phyloP scores from a whole-genome alignment of 768 basidiomycete genomes.

The Pisolithus marmoratus region DNA sequence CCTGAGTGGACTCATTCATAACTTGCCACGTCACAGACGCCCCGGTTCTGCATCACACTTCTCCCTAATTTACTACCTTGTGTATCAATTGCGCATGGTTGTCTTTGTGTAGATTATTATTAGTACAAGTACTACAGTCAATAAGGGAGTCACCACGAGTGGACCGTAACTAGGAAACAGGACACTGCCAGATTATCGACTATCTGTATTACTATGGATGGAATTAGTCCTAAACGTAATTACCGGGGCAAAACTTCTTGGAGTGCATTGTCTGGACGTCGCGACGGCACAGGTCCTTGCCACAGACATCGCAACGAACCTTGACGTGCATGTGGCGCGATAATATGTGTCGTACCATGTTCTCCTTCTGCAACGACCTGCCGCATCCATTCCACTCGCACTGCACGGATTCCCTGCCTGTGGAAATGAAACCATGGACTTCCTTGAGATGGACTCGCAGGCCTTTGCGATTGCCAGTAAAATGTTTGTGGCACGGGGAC shows the following conservation, averaged over 20 bases:
- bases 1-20: slow-evolving; percentile 65
- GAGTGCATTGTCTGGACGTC: slow-evolving; percentile 15
- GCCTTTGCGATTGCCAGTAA: slow-evolving; percentile 1
- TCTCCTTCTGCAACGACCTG: slow-evolving; percentile 9
- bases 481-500: slow-evolving; percentile 1
- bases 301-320: slow-evolving; percentile 9
- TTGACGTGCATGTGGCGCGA: slow-evolving; percentile 10
- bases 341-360: slow-evolving; percentile 14
- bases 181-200: too few relatives aligned
- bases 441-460: slow-evolving; percentile 14
- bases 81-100: too few relatives aligned
- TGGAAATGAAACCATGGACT: slow-evolving; percentile 4
- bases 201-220: neutral
- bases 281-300: slow-evolving; percentile 12
- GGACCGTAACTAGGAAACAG: too few relatives aligned
- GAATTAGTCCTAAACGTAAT: neutral
- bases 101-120: neutral
- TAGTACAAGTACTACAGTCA: neutral
- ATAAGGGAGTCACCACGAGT: neutral
- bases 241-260: slow-evolving; percentile 7
- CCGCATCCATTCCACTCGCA: slow-evolving; percentile 14
- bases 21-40: neutral
- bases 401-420: neutral
- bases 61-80: too few relatives aligned
- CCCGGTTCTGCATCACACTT: too few relatives aligned